phyloP scores from a whole-genome alignment of 2,329 filamentous ascomycete genomes.

The Xylaria hypoxylon region DNA sequence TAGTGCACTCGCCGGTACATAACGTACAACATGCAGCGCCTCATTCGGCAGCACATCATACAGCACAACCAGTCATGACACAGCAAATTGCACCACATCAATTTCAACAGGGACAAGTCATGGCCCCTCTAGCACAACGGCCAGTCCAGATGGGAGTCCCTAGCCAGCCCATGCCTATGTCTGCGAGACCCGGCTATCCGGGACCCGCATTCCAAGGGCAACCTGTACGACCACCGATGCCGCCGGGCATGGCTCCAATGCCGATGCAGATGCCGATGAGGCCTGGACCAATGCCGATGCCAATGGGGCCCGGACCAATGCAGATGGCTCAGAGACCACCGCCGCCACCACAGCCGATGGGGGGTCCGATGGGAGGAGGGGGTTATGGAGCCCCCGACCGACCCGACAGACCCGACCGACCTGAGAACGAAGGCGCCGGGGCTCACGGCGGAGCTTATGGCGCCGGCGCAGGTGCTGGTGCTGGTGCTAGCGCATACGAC shows the following conservation, averaged over 20 bases:
- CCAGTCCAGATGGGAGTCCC: slow-evolving; percentile 30
- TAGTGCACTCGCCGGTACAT: slow-evolving; percentile 8
- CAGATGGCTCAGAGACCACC: slow-evolving; percentile 22
- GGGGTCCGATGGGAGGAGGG: slow-evolving; percentile 14
- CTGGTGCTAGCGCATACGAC: slow-evolving; percentile 10
- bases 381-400: slow-evolving; percentile 21
- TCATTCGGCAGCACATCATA: background rate
- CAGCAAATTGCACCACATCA: slow-evolving; percentile 5
- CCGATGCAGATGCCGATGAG: slow-evolving; percentile 19
- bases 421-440: slow-evolving; percentile 20
- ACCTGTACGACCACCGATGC: slow-evolving; percentile 24
- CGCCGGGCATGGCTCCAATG: slow-evolving; percentile 6
- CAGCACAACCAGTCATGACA: slow-evolving; percentile 1
- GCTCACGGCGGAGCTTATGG: slow-evolving; percentile 24
- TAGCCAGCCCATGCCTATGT: slow-evolving; percentile 23
- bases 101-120: slow-evolving; percentile 3
- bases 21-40: background rate
- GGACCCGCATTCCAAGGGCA: slow-evolving; percentile 19
- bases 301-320: slow-evolving; percentile 27
- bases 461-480: slow-evolving; percentile 2
- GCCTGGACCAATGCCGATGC: slow-evolving; percentile 11
- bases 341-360: slow-evolving; percentile 12
- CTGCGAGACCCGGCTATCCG: slow-evolving; percentile 13
- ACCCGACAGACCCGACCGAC: slow-evolving; percentile 27
- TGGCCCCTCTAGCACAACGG: slow-evolving; percentile 9